These are phyloP conservation scores for Cladosporium sp. DNA, from an alignment of 2,329 filamentous ascomycete genomes.

Conservation along the genomic window DNA sequence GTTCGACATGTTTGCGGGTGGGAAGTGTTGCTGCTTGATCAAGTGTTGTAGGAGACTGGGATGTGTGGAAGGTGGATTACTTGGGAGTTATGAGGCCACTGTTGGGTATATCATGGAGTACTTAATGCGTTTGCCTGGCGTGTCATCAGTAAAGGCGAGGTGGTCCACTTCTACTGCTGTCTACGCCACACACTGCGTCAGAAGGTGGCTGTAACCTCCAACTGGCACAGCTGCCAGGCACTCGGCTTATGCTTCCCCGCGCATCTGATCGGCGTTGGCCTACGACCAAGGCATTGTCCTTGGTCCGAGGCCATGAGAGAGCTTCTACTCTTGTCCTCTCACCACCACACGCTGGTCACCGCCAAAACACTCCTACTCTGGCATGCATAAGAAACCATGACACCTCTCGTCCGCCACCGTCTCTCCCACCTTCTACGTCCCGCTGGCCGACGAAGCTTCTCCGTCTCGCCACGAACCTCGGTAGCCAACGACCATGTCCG, in stretches of 20 bases:
- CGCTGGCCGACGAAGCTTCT: slow-evolving; percentile 19
- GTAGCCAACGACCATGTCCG: slow-evolving; percentile 41
- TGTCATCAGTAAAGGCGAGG: neutral
- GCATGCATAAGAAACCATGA: slow-evolving; percentile 3
- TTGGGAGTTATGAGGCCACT: no score
- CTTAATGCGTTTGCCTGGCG: slow-evolving; percentile 7
- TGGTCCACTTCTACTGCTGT: neutral
- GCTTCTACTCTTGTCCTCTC: neutral
- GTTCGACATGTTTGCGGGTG: slow-evolving; percentile 3
- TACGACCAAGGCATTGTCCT: no score
- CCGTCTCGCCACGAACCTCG: slow-evolving; percentile 20
- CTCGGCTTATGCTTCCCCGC: neutral
- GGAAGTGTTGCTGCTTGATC: neutral
- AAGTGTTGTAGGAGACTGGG: neutral
- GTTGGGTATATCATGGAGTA: no score
- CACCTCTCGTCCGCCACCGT: slow-evolving; percentile 4
- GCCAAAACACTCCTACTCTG: neutral
- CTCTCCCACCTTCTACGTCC: slow-evolving; percentile 4
- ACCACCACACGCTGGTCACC: no score
- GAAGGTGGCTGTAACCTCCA: neutral
- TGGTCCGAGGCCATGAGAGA: no score
- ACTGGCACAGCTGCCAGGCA: neutral
- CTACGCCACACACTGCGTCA: slow-evolving; percentile 2
- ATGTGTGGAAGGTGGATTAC: no score
- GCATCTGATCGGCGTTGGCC: no score